A percentile compares a stretch with the other conserved stretches of the same genome.
phyloP scores from a whole-genome alignment of 2,329 filamentous ascomycete species.

The Colletotrichum sublineola region DNA sequence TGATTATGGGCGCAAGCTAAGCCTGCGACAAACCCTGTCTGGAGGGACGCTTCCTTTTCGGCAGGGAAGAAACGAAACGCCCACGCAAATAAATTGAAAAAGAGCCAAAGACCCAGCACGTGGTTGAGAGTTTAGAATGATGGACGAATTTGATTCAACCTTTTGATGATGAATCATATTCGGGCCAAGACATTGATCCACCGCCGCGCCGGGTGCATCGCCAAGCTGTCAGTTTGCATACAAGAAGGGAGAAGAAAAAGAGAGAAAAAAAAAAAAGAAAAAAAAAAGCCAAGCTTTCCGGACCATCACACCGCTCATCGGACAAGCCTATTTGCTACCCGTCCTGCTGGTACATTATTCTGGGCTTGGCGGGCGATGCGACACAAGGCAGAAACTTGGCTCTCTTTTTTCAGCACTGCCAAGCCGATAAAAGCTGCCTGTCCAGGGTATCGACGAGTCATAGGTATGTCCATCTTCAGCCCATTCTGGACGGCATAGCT shows the following conservation, averaged over 20 bases:
- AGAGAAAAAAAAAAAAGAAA: too few relatives aligned
- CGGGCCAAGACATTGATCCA: background rate
- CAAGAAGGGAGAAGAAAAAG: too few relatives aligned
- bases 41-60: constrained; percentile 7
- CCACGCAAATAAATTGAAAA: background rate
- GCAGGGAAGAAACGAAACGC: constrained; percentile 6
- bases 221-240: constrained; percentile 38
- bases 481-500: constrained; percentile 2
- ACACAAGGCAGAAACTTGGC: background rate
- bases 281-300: background rate
- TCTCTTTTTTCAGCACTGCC: constrained; percentile 15
- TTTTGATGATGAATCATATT: constrained; percentile 4
- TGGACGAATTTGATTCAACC: background rate
- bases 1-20: constrained; percentile 21
- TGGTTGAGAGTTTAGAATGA: constrained; percentile 5
- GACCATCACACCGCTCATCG: background rate
- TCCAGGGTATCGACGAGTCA: constrained; percentile 28
- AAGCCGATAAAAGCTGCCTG: constrained; percentile 25
- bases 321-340: background rate
- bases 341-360: background rate
- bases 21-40: constrained; percentile 39
- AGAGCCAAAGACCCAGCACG: constrained; percentile 7
- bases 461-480: constrained; percentile 10
- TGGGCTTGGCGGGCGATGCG: constrained; percentile 16
- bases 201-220: background rate